Evolutionary conservation across 2,329 filamentous ascomycete species (phyloP).

Genomic region (Fusarium lateritium): DNA sequence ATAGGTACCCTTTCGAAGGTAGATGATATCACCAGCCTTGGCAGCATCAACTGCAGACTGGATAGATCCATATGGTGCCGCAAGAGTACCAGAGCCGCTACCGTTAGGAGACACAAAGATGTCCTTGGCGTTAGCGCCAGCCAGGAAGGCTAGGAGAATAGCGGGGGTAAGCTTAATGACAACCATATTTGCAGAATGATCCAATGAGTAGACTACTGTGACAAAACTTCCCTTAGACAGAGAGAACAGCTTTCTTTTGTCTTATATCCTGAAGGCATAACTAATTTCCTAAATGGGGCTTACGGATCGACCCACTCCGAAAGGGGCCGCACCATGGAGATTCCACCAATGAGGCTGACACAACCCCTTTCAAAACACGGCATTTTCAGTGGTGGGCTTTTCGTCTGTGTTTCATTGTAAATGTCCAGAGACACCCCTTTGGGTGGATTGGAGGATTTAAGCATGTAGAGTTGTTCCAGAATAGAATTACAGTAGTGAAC

Average conservation of each 20-base stretch:
- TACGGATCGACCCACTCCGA: constrained; percentile 27
- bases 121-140: constrained; percentile 49
- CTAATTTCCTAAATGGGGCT: constrained; percentile 14
- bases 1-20: constrained; percentile 63
- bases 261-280: not conserved
- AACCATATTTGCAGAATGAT: constrained; percentile 18
- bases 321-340: not conserved
- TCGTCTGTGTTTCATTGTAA: constrained; percentile 5
- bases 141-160: constrained; percentile 25
- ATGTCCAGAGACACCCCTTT: not conserved
- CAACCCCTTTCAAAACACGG: not conserved
- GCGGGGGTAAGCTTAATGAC: constrained; percentile 32
- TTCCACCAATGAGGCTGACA: constrained; percentile 33
- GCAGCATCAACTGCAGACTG: constrained; percentile 63
- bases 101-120: constrained; percentile 64
- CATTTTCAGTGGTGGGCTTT: constrained; percentile 17
- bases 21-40: constrained; percentile 62
- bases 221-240: not conserved
- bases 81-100: constrained; percentile 56
- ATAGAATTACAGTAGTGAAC: not conserved
- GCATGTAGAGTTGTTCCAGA: not conserved
- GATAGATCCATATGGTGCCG: constrained; percentile 61
- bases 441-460: constrained; percentile 11
- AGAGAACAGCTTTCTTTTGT: not conserved
- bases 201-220: constrained; percentile 4